A percentile compares a stretch with the other conserved stretches of the same genome.
These are phyloP conservation scores for Stereocaulon alpinum DNA, from an alignment of 495 filamentous ascomycete genomes.

Conservation along the genomic window DNA sequence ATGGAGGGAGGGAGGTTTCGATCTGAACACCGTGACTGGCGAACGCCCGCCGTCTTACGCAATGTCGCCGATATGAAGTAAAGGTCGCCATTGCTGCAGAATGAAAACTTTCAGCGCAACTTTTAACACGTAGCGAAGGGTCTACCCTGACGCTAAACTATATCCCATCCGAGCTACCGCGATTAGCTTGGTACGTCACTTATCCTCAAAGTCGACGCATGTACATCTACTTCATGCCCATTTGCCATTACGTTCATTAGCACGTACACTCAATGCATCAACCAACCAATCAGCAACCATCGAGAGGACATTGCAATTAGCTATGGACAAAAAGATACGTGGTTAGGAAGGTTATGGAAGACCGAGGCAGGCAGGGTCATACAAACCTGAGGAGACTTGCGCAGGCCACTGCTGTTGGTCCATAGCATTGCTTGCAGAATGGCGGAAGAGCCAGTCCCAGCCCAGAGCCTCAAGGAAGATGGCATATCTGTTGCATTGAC, in stretches of 20 bases:
- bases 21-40: too few species aligned
- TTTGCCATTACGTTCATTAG: background rate
- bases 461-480: background rate
- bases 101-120: too few species aligned
- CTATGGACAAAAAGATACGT: background rate
- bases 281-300: background rate
- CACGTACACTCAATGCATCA: background rate
- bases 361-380: too few species aligned
- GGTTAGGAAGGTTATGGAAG: background rate
- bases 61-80: too few species aligned
- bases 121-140: background rate
- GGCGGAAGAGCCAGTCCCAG: background rate
- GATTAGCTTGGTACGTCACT: background rate
- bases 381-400: background rate
- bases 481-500: conserved; percentile 34
- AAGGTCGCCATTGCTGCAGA: background rate
- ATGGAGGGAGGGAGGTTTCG: background rate
- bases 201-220: background rate
- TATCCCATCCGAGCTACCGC: background rate
- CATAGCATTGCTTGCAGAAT: background rate
- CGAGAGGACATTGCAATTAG: background rate
- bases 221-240: background rate
- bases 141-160: background rate
- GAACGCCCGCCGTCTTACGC: too few species aligned
- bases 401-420: background rate